phyloP scores from a whole-genome alignment of 2,329 filamentous ascomycete genomes.

The Thelonectria olida region DNA sequence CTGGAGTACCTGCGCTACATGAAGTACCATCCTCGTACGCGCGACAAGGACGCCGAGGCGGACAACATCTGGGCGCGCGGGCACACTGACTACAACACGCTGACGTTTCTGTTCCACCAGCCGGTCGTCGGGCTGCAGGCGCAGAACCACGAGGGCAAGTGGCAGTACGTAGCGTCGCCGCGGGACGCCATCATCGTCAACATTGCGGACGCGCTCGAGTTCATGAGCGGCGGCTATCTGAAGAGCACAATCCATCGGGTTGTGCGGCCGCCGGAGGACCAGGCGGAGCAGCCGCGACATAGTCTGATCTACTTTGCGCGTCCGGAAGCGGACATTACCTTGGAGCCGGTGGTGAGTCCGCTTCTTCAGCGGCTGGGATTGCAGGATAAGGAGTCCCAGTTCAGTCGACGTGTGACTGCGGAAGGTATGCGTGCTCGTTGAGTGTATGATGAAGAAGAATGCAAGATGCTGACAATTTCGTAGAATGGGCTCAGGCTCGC shows the following conservation, averaged over 20 bases:
- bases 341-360: constrained; percentile 7
- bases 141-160: constrained; percentile 51
- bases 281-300: constrained; percentile 53
- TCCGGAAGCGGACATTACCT: constrained; percentile 42
- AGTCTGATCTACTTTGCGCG: constrained; percentile 56
- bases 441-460: neutral
- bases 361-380: constrained; percentile 4
- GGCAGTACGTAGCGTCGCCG: constrained; percentile 60
- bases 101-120: constrained; percentile 67
- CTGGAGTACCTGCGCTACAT: constrained; percentile 62
- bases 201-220: constrained; percentile 59
- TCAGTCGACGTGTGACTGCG: constrained; percentile 9
- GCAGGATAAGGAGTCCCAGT: neutral
- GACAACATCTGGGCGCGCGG: constrained; percentile 49
- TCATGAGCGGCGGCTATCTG: constrained; percentile 56
- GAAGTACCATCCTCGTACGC: constrained; percentile 50
- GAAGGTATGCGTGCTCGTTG: constrained; percentile 1
- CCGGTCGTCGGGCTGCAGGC: constrained; percentile 66
- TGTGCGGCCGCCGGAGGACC: constrained; percentile 53
- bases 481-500: constrained; percentile 18
- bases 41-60: constrained; percentile 52
- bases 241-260: constrained; percentile 56
- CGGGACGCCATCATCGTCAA: constrained; percentile 63
- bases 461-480: neutral
- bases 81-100: constrained; percentile 65